These are phyloP conservation scores for Sungouiella thailandica DNA, from an alignment of 805 yeast genomes.

Conservation along the genomic window DNA sequence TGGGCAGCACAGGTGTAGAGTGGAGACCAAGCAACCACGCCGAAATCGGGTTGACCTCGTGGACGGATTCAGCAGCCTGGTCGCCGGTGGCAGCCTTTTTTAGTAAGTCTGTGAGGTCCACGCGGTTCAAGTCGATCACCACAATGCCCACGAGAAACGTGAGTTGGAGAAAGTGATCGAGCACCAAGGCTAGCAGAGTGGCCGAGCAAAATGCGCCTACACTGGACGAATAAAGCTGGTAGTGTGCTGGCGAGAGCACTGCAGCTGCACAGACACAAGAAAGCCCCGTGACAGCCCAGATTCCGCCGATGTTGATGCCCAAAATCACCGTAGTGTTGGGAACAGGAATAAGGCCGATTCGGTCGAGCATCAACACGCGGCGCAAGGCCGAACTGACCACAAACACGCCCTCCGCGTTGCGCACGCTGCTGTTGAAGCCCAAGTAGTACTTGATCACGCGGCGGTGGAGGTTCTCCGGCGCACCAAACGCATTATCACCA, in stretches of 20 bases:
- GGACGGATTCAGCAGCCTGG: constrained; percentile 17
- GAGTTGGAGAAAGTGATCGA: constrained; percentile 58
- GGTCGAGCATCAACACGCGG: constrained; percentile 6
- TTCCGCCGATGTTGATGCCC: constrained; percentile 15
- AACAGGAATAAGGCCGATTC: constrained; percentile 9
- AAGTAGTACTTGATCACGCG: constrained; percentile 25
- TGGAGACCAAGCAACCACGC: constrained; percentile 17
- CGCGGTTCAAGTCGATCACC: constrained; percentile 60
- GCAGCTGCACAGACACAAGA: neutral
- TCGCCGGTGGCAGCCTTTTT: constrained; percentile 3
- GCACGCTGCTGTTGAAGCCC: constrained; percentile 20
- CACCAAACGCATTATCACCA: constrained; percentile 18
- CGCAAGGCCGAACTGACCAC: constrained; percentile 8
- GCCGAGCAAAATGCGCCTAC: neutral
- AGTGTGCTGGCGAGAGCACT: neutral
- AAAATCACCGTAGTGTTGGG: constrained; percentile 24
- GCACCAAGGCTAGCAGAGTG: constrained; percentile 39
- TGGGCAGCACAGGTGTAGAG: constrained; percentile 11
- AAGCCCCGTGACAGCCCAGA: constrained; percentile 2
- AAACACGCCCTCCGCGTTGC: constrained; percentile 11
- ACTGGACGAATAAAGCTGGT: neutral
- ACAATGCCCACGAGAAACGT: constrained; percentile 63
- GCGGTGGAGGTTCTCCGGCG: constrained; percentile 17
- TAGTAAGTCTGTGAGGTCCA: constrained; percentile 53
- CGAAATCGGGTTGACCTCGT: constrained; percentile 26